Evolutionary conservation across 805 yeast genomes (phyloP).

Genomic region (Candida loeiensis): DNA sequence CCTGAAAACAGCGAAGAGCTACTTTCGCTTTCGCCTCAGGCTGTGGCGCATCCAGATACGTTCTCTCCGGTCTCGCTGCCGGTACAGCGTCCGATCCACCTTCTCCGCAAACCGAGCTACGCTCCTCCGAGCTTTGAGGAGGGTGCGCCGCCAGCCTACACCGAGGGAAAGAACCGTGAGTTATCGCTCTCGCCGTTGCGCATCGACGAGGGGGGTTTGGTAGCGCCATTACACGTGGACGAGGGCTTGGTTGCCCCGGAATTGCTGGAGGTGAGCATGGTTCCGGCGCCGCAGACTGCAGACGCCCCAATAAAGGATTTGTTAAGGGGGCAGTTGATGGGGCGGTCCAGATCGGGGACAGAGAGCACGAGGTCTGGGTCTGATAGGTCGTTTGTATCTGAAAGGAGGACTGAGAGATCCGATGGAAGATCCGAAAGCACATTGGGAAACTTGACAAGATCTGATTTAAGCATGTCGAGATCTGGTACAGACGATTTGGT

Average conservation of each 20-base stretch:
- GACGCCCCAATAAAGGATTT: slow-evolving; percentile 16
- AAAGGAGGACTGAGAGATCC: not conserved
- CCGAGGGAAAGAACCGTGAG: slow-evolving; percentile 16
- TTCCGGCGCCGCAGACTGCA: slow-evolving; percentile 10
- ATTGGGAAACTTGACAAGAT: too few species aligned
- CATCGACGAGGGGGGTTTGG: slow-evolving; percentile 16
- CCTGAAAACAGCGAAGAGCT: slow-evolving; percentile 44
- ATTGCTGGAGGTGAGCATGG: slow-evolving; percentile 4
- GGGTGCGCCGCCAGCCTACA: slow-evolving; percentile 29
- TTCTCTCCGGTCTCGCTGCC: slow-evolving; percentile 43
- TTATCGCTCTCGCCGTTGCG: slow-evolving; percentile 23
- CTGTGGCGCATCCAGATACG: slow-evolving; percentile 46
- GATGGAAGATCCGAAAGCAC: too few species aligned
- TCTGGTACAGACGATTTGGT: too few species aligned
- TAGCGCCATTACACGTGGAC: slow-evolving; percentile 17
- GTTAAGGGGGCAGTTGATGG: slow-evolving; percentile 15
- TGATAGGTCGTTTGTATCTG: not conserved
- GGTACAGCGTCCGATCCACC: slow-evolving; percentile 47
- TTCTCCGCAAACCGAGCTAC: slow-evolving; percentile 50
- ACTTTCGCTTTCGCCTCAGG: slow-evolving; percentile 60
- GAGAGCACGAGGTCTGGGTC: not conserved
- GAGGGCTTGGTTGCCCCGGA: slow-evolving; percentile 9
- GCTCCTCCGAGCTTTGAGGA: slow-evolving; percentile 63
- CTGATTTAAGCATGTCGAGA: too few species aligned
- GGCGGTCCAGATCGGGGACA: not conserved